Base-by-base conservation (phyloP, 352 stramenopile species). In the Phytophthora boehmeriae region DNA sequence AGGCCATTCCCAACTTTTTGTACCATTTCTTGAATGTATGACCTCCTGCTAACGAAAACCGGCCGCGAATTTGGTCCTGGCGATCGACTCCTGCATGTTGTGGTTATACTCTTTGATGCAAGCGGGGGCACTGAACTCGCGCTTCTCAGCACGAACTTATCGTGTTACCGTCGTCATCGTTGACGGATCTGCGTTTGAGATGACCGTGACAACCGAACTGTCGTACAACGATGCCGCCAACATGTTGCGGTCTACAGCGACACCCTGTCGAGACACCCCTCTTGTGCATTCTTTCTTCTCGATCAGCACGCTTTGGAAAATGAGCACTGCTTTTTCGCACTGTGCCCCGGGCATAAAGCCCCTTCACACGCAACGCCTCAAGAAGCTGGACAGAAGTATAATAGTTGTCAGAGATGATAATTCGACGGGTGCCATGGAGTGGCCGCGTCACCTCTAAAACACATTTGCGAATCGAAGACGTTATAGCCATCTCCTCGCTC, bases 371-470 rank as follows among this genome's bases (percentile, higher is more conserved):
- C 6, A 78, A 38, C 10, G 27, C 52, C 22, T 66, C 34, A 0
- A 69, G 51, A 1, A 79, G 34, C 39, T 70, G 58, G 10, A 71
- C 59, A 2, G 59, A 76, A 2, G 62, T 73, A 45, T 79, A 78
- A 47, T 63, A 78, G 32, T 78, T 75, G 56, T 78, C 71, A n/a
- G 50, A 67, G 44, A 69, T 76, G 10, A 79, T 34, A 25, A 79
- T 54, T 2, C 66, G 47, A 1, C 60, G 55, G 0, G 58, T 50
- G 13, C 38, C 36, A 54, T 67, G 54, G 14, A 70, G 58, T 16
- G 62, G 62, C 16, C 30, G 43, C 16, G 46, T 54, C 0, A 79
- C 54, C 47, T 79, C 61, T 13, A 71, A 35, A 11, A 75, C 65
- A 44, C 57, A 35, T 27, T 70, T 46, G 19, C 70, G 46, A 3